Conservation (phyloP, 1,284 basidiomycete genomes). For the Vanrija sp. region DNA sequence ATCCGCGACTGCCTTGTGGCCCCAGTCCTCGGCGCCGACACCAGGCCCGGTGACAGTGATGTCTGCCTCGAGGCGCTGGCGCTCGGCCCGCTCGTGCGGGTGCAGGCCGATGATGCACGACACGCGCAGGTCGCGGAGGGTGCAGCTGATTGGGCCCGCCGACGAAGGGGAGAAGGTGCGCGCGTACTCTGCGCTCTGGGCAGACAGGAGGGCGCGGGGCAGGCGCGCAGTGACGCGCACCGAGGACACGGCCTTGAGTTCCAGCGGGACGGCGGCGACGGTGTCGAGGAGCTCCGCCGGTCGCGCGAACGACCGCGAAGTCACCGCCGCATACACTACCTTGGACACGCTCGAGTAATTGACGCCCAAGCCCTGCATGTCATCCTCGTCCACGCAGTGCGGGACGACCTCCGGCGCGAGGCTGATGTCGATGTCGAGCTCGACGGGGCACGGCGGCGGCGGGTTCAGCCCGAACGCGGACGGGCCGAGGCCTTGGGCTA, state of each 20-base stretch:
- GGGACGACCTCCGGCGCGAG: conserved; percentile 33
- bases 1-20: conserved; percentile 51
- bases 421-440: conserved; percentile 31
- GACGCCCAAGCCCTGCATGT: conserved; percentile 42
- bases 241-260: conserved; percentile 23
- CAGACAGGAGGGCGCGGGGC: conserved; percentile 36
- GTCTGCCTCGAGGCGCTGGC: conserved; percentile 66
- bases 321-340: conserved; percentile 26
- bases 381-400: conserved; percentile 32
- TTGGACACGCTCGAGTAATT: conserved; percentile 48
- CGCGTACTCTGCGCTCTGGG: conserved; percentile 23
- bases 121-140: conserved; percentile 56
- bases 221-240: conserved; percentile 24
- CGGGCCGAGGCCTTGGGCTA: conserved; percentile 41
- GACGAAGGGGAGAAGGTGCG: conserved; percentile 2
- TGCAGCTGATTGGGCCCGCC: conserved; percentile 9
- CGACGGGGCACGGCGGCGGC: conserved; percentile 39
- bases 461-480: conserved; percentile 43
- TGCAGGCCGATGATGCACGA: conserved; percentile 69
- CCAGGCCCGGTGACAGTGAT: conserved; percentile 47
- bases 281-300: conserved; percentile 28
- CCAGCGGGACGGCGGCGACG: conserved; percentile 19
- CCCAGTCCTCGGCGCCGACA: conserved; percentile 34
- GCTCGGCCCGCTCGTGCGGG: conserved; percentile 64
- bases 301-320: conserved; percentile 6